Base-by-base conservation (phyloP, 352 stramenopile genomes). In the Pythium pectinolyticum region DNA sequence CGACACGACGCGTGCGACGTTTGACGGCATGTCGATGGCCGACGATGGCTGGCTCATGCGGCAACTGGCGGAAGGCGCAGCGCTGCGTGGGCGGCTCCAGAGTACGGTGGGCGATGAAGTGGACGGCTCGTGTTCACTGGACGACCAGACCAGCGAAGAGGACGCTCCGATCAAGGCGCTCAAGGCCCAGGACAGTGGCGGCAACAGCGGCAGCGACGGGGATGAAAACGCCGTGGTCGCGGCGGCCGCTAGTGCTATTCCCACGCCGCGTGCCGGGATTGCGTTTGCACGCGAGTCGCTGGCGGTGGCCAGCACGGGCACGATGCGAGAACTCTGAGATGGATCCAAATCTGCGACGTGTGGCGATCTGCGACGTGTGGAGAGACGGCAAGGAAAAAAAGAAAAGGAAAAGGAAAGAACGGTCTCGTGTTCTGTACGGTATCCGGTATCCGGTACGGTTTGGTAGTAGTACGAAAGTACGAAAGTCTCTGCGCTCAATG, bases 1-100 rank as follows among this genome's bases (percentile, higher is more conserved):
- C 59, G 86, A 95, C 69, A 88, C 71, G 48, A 90, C 64, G 59
- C 83, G 84, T 52, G 67, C 81, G 31, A 94, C 82, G 48, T 88
- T 93, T 45, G 80, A 93, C 48, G 77, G 84, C 10, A 63, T 92
- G 12, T 90, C 75, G 50, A 94, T 94, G 84, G 84, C 82, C 10
- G 84, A 94, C 56, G 82, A 94, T 61, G 84, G 84, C 40, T 94
- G 84, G 84, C 66, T 94, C 34, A 84, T 94, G 76, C 80, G 78
- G 54, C 84, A 92, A 61, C 61, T 94, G 24, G 75, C 87, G 45
- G 82, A 94, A 66, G 84, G 84, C 14, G 84, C 84, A 1, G 82
- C 79, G 46, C 80, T 91, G 80, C 84, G 84, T 35, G 84, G 82
- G 1, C 79, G 80, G 17, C 64, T 93, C 43, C 75, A 87, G 50